These are phyloP conservation scores for Solanum virginianum DNA, from an alignment of 257 asterid genomes.

Conservation along the genomic window DNA sequence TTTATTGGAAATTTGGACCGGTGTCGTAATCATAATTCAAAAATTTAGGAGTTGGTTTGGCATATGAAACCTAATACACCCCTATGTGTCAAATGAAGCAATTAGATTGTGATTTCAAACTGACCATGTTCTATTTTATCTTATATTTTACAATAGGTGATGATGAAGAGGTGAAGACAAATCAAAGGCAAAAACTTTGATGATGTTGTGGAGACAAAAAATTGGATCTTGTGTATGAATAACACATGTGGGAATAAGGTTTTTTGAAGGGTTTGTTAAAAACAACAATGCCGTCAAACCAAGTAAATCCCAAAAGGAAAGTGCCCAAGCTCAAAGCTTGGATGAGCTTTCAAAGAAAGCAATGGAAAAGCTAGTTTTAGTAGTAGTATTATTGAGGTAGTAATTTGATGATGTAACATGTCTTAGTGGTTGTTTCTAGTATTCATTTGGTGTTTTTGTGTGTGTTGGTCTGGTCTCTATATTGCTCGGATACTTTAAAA, in stretches of 20 bases:
- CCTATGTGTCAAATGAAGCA: background rate
- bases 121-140: background rate
- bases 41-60: background rate
- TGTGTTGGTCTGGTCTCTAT: background rate
- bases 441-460: background rate
- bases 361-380: background rate
- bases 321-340: constrained; percentile 24
- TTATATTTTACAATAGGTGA: constrained; percentile 1
- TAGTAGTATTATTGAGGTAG: background rate
- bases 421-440: background rate
- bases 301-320: constrained; percentile 15
- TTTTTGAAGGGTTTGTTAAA: constrained; percentile 46
- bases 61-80: background rate
- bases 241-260: constrained; percentile 35
- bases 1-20: background rate
- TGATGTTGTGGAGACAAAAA: constrained; percentile 25
- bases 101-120: background rate
- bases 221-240: background rate
- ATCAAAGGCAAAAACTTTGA: constrained; percentile 3
- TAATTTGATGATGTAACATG: background rate
- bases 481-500: background rate
- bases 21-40: background rate
- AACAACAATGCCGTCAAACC: constrained; percentile 35
- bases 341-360: constrained; percentile 13
- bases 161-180: constrained; percentile 9